Evolutionary conservation across 371 early-diverging fungal species (phyloP).

Genomic region (Rhizopus delemar): DNA sequence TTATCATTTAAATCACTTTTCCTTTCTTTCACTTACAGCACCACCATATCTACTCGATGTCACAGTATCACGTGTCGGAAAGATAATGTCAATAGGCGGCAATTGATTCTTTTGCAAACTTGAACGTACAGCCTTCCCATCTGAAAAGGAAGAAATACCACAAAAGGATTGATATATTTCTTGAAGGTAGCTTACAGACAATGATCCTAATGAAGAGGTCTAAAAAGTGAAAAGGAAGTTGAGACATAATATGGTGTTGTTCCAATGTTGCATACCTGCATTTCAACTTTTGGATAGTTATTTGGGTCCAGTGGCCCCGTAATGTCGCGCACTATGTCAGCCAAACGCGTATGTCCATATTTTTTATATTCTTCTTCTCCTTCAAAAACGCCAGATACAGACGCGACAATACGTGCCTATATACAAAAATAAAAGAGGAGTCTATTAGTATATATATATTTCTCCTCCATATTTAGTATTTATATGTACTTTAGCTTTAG

Average conservation of each 20-base stretch:
- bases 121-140: conserved; percentile 2
- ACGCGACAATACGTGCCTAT: conserved; percentile 43
- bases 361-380: conserved; percentile 30
- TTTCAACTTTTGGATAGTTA: conserved; percentile 35
- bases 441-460: neutral
- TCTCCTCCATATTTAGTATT: neutral
- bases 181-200: conserved; percentile 31
- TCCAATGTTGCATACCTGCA: conserved; percentile 39
- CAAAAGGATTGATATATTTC: conserved; percentile 46
- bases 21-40: conserved; percentile 24
- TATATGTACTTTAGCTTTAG: conserved; percentile 35
- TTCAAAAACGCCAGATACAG: conserved; percentile 45
- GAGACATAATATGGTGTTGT: neutral
- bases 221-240: conserved; percentile 8
- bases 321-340: conserved; percentile 29
- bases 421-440: neutral
- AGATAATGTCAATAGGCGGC: conserved; percentile 41
- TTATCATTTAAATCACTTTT: neutral
- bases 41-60: conserved; percentile 34
- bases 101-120: conserved; percentile 13
- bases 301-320: conserved; percentile 19
- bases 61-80: conserved; percentile 36
- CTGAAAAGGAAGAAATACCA: conserved; percentile 31
- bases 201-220: conserved; percentile 48
- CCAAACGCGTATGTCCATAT: conserved; percentile 47